Conservation (phyloP, 1,139 yeast genomes). For the Meyerozyma elateridarum region DNA sequence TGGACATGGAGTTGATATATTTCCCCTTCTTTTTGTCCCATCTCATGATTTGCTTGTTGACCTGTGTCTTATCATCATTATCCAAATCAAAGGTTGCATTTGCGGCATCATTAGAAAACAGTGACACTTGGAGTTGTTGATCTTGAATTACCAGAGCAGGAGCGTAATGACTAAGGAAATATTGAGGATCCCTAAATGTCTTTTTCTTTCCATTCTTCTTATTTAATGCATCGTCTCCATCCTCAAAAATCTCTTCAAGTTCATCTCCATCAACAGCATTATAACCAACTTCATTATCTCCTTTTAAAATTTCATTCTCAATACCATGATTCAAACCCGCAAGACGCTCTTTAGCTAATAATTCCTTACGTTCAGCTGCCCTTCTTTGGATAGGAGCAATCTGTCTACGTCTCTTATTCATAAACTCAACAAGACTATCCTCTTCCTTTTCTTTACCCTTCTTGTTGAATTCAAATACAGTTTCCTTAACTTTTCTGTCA, state of each 20-base stretch:
- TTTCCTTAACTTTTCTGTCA: slow-evolving; percentile 70
- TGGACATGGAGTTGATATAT: slow-evolving; percentile 75
- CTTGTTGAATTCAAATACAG: slow-evolving; percentile 83
- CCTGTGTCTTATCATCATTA: slow-evolving; percentile 68
- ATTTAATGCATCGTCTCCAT: slow-evolving; percentile 48
- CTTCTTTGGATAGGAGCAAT: slow-evolving; percentile 82
- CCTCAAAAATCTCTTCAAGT: slow-evolving; percentile 49
- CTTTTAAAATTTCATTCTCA: slow-evolving; percentile 65
- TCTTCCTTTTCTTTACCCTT: slow-evolving; percentile 46
- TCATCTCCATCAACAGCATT: slow-evolving; percentile 19
- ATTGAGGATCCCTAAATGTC: slow-evolving; percentile 72
- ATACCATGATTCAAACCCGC: slow-evolving; percentile 72
- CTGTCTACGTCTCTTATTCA: slow-evolving; percentile 82
- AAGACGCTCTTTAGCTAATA: slow-evolving; percentile 67
- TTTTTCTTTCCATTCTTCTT: slow-evolving; percentile 31
- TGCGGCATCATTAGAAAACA: slow-evolving; percentile 81
- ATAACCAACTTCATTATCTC: slow-evolving; percentile 55
- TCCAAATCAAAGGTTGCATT: slow-evolving; percentile 81
- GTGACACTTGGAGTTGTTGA: slow-evolving; percentile 58
- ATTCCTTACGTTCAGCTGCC: slow-evolving; percentile 65
- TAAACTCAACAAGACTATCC: slow-evolving; percentile 71
- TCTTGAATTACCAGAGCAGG: slow-evolving; percentile 79
- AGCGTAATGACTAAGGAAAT: slow-evolving; percentile 86
- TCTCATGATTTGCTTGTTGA: slow-evolving; percentile 66
- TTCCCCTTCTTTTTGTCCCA: slow-evolving; percentile 97